Evolutionary conservation across 2,329 filamentous ascomycete genomes (phyloP), one percentile per base, ranked within the genome.

Genomic region (Microdochium paspali): DNA sequence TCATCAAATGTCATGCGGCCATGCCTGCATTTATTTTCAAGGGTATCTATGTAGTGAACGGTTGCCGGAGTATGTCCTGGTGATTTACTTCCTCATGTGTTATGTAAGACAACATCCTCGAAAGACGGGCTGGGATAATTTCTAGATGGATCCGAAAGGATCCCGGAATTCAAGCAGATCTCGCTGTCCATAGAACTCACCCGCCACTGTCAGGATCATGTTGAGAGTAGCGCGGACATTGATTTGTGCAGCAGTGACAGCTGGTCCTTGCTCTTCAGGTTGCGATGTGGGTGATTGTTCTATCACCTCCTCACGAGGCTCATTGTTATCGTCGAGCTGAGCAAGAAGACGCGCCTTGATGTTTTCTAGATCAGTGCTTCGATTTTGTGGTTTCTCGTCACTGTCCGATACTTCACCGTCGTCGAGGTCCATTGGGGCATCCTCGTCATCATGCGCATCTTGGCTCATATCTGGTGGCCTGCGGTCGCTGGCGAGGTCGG

Each of bases 121-220:
- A n/a, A n/a, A n/a, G n/a, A n/a, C n/a, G n/a, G n/a, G n/a, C n/a
- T n/a, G n/a, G n/a, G n/a, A n/a, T n/a, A n/a, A n/a, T n/a, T 65
- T 47, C 44, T 56, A 50, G 10, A 58, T 71, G 54, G 68, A 66
- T 21, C 71, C 66, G 56, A 80, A 82, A 3, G 77, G 77, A 51
- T 84, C 78, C 49, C 89, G 78, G 51, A 84, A 86, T 57, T 86
- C 81, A 44, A 96, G 74, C 52, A 96, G 66, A 64, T 97, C 91
- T 53, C 84, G 76, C 66, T 97, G 91, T 1, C 91, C 90, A 66
- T 90, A 97, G 54, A 87, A 81, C 66, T 95, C 90, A 56, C 89
- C 90, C 44, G 86, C 84, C 30, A 96, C 76, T 0, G 87, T 93
- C 55, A 96, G 71, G 46, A 96, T 87, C 88, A 95, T 95, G 66